Evolutionary conservation across 345 rosid species (phyloP).

Genomic region (Euphorbia lathyris): DNA sequence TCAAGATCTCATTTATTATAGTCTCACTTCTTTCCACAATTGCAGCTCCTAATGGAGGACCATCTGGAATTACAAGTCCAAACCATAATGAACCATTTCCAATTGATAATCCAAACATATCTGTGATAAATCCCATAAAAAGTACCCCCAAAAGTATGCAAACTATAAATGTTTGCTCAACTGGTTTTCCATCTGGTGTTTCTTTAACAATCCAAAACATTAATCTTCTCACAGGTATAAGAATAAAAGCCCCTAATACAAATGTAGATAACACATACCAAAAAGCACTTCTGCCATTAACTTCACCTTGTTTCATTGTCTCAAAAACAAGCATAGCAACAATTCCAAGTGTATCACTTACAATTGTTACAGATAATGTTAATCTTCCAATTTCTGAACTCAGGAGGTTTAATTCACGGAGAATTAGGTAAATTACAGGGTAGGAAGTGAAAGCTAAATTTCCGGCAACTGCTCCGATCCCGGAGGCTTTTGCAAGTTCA

Average conservation of each 20-base stretch:
- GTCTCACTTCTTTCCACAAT: slow-evolving; percentile 55
- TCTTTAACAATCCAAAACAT: slow-evolving; percentile 44
- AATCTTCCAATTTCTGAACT: slow-evolving; percentile 32
- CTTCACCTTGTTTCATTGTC: slow-evolving; percentile 33
- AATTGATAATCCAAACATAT: slow-evolving; percentile 62
- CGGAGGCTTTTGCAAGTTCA: slow-evolving; percentile 9
- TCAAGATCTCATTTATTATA: slow-evolving; percentile 43
- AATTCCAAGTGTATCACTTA: slow-evolving; percentile 14
- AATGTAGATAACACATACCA: slow-evolving; percentile 35
- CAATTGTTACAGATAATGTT: slow-evolving; percentile 10
- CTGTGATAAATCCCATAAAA: slow-evolving; percentile 48
- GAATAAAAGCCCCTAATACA: slow-evolving; percentile 20
- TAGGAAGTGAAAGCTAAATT: slow-evolving; percentile 17
- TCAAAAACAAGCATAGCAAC: slow-evolving; percentile 9
- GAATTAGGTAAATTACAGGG: slow-evolving; percentile 20
- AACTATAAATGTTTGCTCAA: slow-evolving; percentile 41
- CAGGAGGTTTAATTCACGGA: slow-evolving; percentile 26
- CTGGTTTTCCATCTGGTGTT: slow-evolving; percentile 56
- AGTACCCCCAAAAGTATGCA: slow-evolving; percentile 46
- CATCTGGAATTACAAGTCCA: slow-evolving; percentile 61
- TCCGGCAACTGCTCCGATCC: slow-evolving; percentile 7
- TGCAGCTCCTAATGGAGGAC: slow-evolving; percentile 59
- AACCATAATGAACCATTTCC: slow-evolving; percentile 59
- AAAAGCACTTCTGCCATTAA: slow-evolving; percentile 3
- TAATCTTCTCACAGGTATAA: slow-evolving; percentile 22